phyloP scores from a whole-genome alignment of 352 stramenopile genomes.

The Peronosclerospora sorghi region DNA sequence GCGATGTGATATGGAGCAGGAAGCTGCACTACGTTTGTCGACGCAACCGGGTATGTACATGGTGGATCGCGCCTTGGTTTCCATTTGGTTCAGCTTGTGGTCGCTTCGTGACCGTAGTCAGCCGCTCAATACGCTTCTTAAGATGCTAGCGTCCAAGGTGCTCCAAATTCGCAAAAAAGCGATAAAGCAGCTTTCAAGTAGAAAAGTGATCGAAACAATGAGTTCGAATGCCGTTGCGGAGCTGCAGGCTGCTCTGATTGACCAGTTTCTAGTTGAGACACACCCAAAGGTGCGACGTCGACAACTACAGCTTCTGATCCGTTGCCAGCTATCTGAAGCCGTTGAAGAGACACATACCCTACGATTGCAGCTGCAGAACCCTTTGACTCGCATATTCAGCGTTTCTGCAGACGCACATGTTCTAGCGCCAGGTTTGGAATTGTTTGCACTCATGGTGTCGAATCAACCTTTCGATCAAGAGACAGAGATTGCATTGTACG shows the following conservation, averaged over 20 bases:
- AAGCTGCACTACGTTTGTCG: constrained; percentile 10
- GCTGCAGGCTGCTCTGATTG: constrained; percentile 29
- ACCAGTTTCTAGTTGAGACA: constrained; percentile 44
- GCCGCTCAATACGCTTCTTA: constrained; percentile 10
- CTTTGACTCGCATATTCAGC: constrained; percentile 19
- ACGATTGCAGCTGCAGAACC: constrained; percentile 12
- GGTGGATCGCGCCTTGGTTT: constrained; percentile 34
- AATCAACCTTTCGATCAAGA: constrained; percentile 3
- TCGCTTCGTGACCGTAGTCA: constrained; percentile 4
- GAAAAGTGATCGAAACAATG: constrained; percentile 7
- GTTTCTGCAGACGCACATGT: constrained; percentile 40
- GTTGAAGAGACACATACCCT: constrained; percentile 5
- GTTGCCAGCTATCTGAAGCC: constrained; percentile 19
- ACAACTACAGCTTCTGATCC: constrained; percentile 40
- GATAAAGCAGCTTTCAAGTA: constrained; percentile 40
- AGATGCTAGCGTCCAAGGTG: constrained; percentile 30
- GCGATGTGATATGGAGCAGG: constrained; percentile 12
- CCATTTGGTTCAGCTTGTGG: constrained; percentile 34
- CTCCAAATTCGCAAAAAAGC: constrained; percentile 55
- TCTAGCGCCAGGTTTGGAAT: constrained; percentile 37
- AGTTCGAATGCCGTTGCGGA: constrained; percentile 4
- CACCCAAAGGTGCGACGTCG: constrained; percentile 56
- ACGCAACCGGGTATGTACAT: constrained; percentile 31
- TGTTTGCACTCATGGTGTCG: constrained; percentile 39
- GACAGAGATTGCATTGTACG: constrained; percentile 9